Evolutionary conservation across 768 basidiomycete species (phyloP).

Genomic region (Paxillus rubicundulus): DNA sequence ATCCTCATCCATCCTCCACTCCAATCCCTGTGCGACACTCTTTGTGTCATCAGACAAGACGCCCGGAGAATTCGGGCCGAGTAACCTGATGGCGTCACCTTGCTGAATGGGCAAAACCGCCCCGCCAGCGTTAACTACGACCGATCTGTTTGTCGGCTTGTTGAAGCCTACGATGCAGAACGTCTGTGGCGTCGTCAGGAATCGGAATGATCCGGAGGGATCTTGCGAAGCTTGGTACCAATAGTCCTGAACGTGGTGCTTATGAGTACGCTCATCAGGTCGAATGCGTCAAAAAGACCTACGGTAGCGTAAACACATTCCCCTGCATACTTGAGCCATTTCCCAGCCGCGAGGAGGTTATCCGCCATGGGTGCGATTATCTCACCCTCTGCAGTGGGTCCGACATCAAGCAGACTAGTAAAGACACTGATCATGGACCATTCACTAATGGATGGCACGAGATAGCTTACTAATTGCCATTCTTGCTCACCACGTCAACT

Average conservation of each 20-base stretch:
- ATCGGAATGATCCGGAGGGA: slow-evolving; percentile 35
- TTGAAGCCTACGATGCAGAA: slow-evolving; percentile 50
- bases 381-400: slow-evolving; percentile 53
- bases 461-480: slow-evolving; percentile 53
- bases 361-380: slow-evolving; percentile 49
- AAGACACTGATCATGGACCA: neutral
- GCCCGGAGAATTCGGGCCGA: slow-evolving; percentile 30
- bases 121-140: slow-evolving; percentile 35
- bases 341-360: slow-evolving; percentile 48
- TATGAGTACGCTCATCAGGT: neutral
- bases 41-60: neutral
- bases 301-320: slow-evolving; percentile 54
- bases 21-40: slow-evolving; percentile 14
- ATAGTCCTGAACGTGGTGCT: slow-evolving; percentile 34
- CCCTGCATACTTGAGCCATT: slow-evolving; percentile 50
- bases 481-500: slow-evolving; percentile 59
- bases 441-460: neutral
- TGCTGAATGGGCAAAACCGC: slow-evolving; percentile 41
- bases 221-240: slow-evolving; percentile 49
- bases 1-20: slow-evolving; percentile 30
- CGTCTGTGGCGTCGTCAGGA: slow-evolving; percentile 47
- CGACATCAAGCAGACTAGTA: slow-evolving; percentile 47
- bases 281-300: slow-evolving; percentile 10
- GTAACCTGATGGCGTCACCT: slow-evolving; percentile 43
- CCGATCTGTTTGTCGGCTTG: slow-evolving; percentile 30